phyloP scores from a whole-genome alignment of 345 rosid species.

The Corchorus olitorius region DNA sequence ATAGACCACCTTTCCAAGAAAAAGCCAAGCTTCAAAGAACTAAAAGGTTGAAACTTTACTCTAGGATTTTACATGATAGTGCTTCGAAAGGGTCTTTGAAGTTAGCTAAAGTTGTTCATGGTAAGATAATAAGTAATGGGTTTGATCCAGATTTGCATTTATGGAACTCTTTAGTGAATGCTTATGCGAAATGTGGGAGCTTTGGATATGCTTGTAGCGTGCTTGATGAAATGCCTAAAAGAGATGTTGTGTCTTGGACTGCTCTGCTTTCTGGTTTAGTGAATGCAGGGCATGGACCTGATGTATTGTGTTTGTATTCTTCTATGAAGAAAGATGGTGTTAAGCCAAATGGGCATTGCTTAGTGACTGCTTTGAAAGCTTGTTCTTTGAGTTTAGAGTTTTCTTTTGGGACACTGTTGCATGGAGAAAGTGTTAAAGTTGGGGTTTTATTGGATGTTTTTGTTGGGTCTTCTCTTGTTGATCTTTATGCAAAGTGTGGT shows the following conservation, averaged over 20 bases:
- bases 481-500: conserved; percentile 47
- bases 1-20: not conserved
- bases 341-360: conserved; percentile 38
- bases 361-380: conserved; percentile 44
- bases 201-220: conserved; percentile 31
- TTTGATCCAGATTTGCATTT: conserved; percentile 29
- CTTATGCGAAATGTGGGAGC: conserved; percentile 39
- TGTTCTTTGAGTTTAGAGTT: conserved; percentile 39
- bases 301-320: conserved; percentile 30
- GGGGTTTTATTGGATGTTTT: conserved; percentile 38
- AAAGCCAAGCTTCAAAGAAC: conserved; percentile 1
- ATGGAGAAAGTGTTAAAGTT: conserved; percentile 39
- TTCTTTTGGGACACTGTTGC: conserved; percentile 43
- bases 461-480: conserved; percentile 52
- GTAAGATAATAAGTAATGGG: conserved; percentile 25
- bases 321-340: conserved; percentile 41
- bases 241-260: conserved; percentile 57
- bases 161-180: conserved; percentile 45
- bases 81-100: conserved; percentile 34
- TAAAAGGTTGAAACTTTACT: conserved; percentile 20
- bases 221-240: conserved; percentile 40
- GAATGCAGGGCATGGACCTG: conserved; percentile 28
- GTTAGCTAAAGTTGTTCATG: conserved; percentile 37
- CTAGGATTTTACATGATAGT: conserved; percentile 40
- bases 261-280: conserved; percentile 40